phyloP scores from a whole-genome alignment of 2,329 filamentous ascomycete species.

The Alternaria sp. region DNA sequence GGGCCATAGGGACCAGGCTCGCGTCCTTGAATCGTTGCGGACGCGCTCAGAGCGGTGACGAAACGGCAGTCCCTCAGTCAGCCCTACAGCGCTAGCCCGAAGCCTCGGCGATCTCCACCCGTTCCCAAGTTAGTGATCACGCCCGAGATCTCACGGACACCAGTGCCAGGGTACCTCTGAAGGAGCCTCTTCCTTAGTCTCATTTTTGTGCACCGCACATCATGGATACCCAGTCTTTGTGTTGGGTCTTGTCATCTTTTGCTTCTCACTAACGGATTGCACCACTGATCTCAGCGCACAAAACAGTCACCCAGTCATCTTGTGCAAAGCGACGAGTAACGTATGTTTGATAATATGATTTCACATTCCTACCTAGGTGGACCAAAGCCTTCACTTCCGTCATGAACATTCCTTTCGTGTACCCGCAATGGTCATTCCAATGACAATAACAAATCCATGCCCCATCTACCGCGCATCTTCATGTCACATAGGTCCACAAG shows the following conservation, averaged over 20 bases:
- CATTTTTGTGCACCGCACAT: not conserved
- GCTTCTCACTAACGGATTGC: not conserved
- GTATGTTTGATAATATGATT: slow-evolving; percentile 17
- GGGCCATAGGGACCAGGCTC: slow-evolving; percentile 21
- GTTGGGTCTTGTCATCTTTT: not conserved
- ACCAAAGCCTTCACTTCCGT: slow-evolving; percentile 10
- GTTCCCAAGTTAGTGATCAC: slow-evolving; percentile 1
- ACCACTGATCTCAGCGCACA: not conserved
- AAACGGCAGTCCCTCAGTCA: slow-evolving; percentile 24
- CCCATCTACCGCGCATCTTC: slow-evolving; percentile 27
- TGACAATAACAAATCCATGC: slow-evolving; percentile 19
- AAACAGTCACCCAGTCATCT: not conserved
- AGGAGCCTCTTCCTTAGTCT: not conserved
- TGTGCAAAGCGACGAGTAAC: slow-evolving; percentile 11
- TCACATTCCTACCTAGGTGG: slow-evolving; percentile 24
- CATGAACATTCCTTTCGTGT: slow-evolving; percentile 18
- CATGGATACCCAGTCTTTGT: not conserved
- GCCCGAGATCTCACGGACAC: not conserved
- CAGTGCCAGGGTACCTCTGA: not conserved
- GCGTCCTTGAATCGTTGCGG: slow-evolving; percentile 26
- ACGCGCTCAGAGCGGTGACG: slow-evolving; percentile 36
- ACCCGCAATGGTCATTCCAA: slow-evolving; percentile 24
- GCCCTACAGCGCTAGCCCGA: slow-evolving; percentile 29
- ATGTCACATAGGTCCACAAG: slow-evolving; percentile 20
- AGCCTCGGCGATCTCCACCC: slow-evolving; percentile 13